Conservation (phyloP, 805 yeast genomes). For the Metschnikowia peoriensis region DNA sequence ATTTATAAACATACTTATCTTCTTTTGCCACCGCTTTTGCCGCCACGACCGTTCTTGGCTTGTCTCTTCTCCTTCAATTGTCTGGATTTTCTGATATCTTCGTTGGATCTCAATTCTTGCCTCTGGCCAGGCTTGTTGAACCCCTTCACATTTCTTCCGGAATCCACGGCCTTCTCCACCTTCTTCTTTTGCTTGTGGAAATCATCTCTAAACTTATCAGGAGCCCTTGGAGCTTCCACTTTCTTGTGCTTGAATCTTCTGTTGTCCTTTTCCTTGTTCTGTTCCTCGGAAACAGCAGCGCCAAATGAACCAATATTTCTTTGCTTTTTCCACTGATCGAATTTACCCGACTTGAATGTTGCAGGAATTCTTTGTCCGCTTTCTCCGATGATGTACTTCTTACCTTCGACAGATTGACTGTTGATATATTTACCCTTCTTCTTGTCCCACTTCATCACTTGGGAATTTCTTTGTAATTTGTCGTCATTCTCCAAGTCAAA, state of each 20-base stretch:
- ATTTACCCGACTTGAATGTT: conserved; percentile 83
- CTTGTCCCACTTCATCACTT: conserved; percentile 87
- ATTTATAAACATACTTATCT: not conserved
- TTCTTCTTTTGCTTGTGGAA: conserved; percentile 77
- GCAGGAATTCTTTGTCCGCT: conserved; percentile 93
- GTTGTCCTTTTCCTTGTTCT: conserved; percentile 25
- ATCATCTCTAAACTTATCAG: conserved; percentile 90
- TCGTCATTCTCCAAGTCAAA: conserved; percentile 83
- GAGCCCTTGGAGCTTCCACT: conserved; percentile 77
- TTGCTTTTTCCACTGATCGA: conserved; percentile 85
- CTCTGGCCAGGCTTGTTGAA: conserved; percentile 45
- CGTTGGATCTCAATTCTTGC: conserved; percentile 64
- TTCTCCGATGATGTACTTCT: conserved; percentile 90
- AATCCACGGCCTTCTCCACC: conserved; percentile 74
- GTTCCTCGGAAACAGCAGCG: conserved; percentile 16
- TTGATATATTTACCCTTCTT: conserved; percentile 88
- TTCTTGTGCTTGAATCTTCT: conserved; percentile 69
- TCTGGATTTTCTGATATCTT: conserved; percentile 78
- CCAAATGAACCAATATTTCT: conserved; percentile 51
- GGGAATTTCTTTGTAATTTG: conserved; percentile 64
- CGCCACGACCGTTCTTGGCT: conserved; percentile 85
- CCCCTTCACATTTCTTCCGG: conserved; percentile 74
- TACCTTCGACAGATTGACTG: conserved; percentile 65
- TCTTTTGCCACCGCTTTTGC: conserved; percentile 20
- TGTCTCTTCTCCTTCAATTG: conserved; percentile 63